Conservation (phyloP, 805 yeast genomes). For the Kluyveromyces nonfermentans region DNA sequence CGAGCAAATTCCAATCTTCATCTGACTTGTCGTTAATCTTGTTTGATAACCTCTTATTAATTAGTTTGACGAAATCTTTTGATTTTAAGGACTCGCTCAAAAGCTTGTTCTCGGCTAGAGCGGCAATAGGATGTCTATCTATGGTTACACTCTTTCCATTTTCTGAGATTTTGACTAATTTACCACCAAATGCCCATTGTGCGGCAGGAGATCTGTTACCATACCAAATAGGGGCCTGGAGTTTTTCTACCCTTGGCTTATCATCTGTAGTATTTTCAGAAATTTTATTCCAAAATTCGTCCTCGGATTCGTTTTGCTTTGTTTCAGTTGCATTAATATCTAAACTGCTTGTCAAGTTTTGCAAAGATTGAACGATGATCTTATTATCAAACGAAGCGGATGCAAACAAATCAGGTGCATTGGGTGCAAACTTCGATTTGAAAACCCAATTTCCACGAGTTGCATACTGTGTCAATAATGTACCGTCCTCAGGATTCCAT, state of each 20-base stretch:
- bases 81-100: constrained; percentile 50
- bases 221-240: constrained; percentile 88
- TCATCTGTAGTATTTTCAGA: constrained; percentile 60
- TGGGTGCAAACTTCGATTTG: constrained; percentile 79
- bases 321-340: constrained; percentile 24
- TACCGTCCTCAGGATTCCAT: constrained; percentile 82
- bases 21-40: constrained; percentile 34
- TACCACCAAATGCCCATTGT: constrained; percentile 88
- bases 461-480: constrained; percentile 77
- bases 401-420: constrained; percentile 82
- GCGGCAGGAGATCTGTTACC: constrained; percentile 61
- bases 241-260: constrained; percentile 53
- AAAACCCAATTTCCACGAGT: constrained; percentile 91
- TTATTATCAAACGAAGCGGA: constrained; percentile 82
- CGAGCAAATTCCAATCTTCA: constrained; percentile 59
- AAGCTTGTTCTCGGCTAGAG: constrained; percentile 29
- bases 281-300: constrained; percentile 79
- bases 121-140: constrained; percentile 32
- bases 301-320: constrained; percentile 37
- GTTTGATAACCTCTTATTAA: constrained; percentile 42
- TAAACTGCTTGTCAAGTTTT: constrained; percentile 40
- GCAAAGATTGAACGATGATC: constrained; percentile 73
- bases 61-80: constrained; percentile 44
- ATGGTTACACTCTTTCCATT: constrained; percentile 33
- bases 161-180: constrained; percentile 49